Base-by-base conservation (phyloP, 805 yeast species). In the Metschnikowia amazonensis region DNA sequence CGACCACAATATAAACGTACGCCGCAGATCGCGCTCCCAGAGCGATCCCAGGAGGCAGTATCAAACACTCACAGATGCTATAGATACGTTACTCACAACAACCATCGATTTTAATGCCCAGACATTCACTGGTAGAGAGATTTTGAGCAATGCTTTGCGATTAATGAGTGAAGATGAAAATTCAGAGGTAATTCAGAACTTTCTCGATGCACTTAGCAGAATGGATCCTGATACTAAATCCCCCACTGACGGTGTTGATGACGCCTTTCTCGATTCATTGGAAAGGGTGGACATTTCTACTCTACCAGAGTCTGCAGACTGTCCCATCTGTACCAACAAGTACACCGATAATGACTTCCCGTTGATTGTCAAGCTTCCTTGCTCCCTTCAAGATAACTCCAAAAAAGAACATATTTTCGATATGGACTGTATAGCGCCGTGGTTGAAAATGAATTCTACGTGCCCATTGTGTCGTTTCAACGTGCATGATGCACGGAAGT, bases 391-490 rank as follows among this genome's bases (percentile, higher is more conserved):
- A 40, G 60, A 58, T 21, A 51, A 41, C 33, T 48, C 58, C 29
- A 45, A 60, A 13, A 65, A 59, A 37, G 75, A 70, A 30, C 98
- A 90, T 63, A 75, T 75, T 34, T 90, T 86, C 64, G 98, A 90
- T 60, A 70, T 89, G 52, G 97, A 92, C 54, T 90, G 97, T 62
- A 81, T 92, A 31, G 84, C 85, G 0, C 94, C 95, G 0, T 90
- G 98, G 98, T 70, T 92, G 43, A 78, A 80, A 51, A 69, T 81
- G 42, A 80, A 84, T 55, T 69, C 77, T 1, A 84, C 88, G 0
- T 90, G 98, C 59, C 98, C 98, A 0, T 64, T 92, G 57, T 92
- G 97, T 60, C 73, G 98, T 52, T 80, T 76, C 49, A 83, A 89
- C 58, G 79, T 90, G 21, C 61, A 77, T 17, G 77, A 72, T 28